Evolutionary conservation across 1,284 basidiomycete species (phyloP).

Genomic region (Pseudozyma hubeiensis): DNA sequence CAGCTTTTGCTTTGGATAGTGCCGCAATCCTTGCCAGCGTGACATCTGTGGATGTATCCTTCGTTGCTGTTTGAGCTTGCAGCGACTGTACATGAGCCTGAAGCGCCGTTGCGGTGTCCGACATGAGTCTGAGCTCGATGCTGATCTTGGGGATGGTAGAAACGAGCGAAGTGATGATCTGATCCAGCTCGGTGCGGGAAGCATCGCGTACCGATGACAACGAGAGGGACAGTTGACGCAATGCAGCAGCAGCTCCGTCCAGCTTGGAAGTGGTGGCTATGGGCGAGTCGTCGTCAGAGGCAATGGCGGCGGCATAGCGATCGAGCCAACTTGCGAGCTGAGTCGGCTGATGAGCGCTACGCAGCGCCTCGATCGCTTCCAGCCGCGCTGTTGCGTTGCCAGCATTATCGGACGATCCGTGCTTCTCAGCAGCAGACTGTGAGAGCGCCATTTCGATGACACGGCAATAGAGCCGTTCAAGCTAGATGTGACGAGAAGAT

Average conservation of each 20-base stretch:
- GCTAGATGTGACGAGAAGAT: neutral
- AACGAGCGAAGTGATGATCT: constrained; percentile 36
- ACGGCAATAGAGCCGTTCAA: neutral
- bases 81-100: constrained; percentile 19
- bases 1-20: constrained; percentile 30
- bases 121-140: constrained; percentile 42
- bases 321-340: constrained; percentile 38
- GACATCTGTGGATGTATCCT: constrained; percentile 18
- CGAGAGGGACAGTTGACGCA: constrained; percentile 34
- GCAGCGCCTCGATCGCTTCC: constrained; percentile 29
- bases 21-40: constrained; percentile 31
- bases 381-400: neutral
- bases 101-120: constrained; percentile 30
- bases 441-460: constrained; percentile 23
- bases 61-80: constrained; percentile 13
- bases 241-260: constrained; percentile 13
- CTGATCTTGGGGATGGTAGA: constrained; percentile 36
- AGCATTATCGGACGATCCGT: constrained; percentile 11
- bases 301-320: constrained; percentile 7
- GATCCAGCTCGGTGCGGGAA: constrained; percentile 32
- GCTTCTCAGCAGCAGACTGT: constrained; percentile 14
- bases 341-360: constrained; percentile 3
- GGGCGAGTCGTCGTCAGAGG: neutral
- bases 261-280: constrained; percentile 11
- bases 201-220: constrained; percentile 33